Base-by-base conservation (phyloP, 768 basidiomycete genomes). In the Sarcomyxa edulis region DNA sequence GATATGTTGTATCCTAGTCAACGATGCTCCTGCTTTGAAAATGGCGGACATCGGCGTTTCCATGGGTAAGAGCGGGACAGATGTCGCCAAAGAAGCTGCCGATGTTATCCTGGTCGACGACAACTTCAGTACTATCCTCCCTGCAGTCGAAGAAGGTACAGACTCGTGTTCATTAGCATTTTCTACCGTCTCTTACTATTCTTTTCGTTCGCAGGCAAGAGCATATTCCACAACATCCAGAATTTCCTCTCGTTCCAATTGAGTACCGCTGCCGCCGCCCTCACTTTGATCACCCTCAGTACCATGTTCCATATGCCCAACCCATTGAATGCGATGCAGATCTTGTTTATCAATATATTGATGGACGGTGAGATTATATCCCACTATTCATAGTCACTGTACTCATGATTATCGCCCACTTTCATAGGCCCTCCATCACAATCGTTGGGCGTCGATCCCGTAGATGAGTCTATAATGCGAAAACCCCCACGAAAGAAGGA, bases 51-150 rank as follows among this genome's bases (percentile, higher is more conserved):
- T 98, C 50, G 95, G 95, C 9, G 79, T 98, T 37, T 89, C 91
- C 26, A 98, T 98, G 95, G 95, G 95, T 41, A 91, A 88, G 63
- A 90, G 87, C 45, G 95, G 95, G n/a, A 96, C 95, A 14, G 95
- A 98, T 55, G 95, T 98, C 8, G 93, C 95, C 18, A 98, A 98
- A 62, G 95, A 97, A 62, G 94, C 94, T 7, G 94, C 95, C 6
- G 92, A 98, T 63, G 82, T 93, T 50, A 96, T 98, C 50, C 76
- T 98, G 14, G 94, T 96, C 22, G 93, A 97, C 55, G 95, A 98
- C 59, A 94, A 97, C 60, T 97, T 98, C 53, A 87, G 78, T 43
- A 96, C 94, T 1, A 91, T 98, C 42, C 62, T 97, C 26, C 88
- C 92, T 11, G 94, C 95, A 5, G 81, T 98, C 28, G 91, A 95